Conservation (phyloP, 225 moss, liverwort and hornwort species). For the Lunularia cruciata region DNA sequence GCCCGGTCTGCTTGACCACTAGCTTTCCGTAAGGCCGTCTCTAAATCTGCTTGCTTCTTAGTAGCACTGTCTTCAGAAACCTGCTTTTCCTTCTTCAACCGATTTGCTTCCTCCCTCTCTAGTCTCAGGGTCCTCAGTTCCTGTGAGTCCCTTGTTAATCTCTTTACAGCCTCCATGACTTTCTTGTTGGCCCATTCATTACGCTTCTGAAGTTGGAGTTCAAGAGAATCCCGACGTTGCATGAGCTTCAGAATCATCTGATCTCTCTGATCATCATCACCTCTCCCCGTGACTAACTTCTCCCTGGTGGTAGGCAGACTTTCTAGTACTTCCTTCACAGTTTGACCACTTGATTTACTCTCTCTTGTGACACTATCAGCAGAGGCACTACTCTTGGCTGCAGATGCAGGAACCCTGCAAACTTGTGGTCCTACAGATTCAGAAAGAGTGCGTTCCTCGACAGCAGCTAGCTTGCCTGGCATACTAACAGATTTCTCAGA, state of each 20-base stretch:
- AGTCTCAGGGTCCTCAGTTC: constrained; percentile 61
- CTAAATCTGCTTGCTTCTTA: constrained; percentile 57
- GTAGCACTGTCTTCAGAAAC: constrained; percentile 52
- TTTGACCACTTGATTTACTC: constrained; percentile 10
- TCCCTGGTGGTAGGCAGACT: constrained; percentile 18
- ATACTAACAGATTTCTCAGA: constrained; percentile 16
- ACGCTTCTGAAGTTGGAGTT: constrained; percentile 48
- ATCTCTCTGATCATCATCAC: constrained; percentile 32
- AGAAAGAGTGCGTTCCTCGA: constrained; percentile 2
- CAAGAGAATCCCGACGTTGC: constrained; percentile 54
- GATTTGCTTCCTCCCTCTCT: constrained; percentile 58
- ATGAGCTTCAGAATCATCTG: constrained; percentile 32
- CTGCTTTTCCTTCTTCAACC: constrained; percentile 65
- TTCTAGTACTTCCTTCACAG: constrained; percentile 6
- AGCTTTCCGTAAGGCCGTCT: constrained; percentile 46
- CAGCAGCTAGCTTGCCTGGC: constrained; percentile 22
- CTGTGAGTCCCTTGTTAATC: constrained; percentile 54
- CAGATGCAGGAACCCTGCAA: not conserved
- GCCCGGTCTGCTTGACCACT: constrained; percentile 44
- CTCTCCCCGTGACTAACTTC: constrained; percentile 20
- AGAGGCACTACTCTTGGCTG: constrained; percentile 13
- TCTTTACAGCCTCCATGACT: constrained; percentile 63
- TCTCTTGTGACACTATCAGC: constrained; percentile 13
- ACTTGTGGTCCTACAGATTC: constrained; percentile 5
- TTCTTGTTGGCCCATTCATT: constrained; percentile 65